Evolutionary conservation across 345 rosid species (phyloP).

Genomic region (Psidium friedrichsthalianum): DNA sequence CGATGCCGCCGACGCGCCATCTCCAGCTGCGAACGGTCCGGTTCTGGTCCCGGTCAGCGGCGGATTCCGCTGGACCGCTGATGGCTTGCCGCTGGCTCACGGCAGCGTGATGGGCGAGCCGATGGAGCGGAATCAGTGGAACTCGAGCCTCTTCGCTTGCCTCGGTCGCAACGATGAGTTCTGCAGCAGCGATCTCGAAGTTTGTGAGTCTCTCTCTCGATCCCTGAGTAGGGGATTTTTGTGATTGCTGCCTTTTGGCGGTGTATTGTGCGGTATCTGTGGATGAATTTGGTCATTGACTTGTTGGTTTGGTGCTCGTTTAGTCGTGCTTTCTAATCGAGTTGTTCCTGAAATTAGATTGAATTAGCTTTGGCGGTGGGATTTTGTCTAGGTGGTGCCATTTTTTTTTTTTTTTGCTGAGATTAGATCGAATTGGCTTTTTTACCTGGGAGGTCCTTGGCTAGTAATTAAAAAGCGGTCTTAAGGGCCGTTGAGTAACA

Average conservation of each 20-base stretch:
- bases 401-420: background rate
- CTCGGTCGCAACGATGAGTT: constrained; percentile 87
- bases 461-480: background rate
- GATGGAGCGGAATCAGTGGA: constrained; percentile 63
- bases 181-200: constrained; percentile 98
- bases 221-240: background rate
- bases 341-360: background rate
- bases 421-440: background rate
- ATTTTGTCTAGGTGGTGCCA: background rate
- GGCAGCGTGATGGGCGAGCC: constrained; percentile 94
- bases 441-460: background rate
- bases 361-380: background rate
- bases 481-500: background rate
- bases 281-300: background rate
- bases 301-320: background rate
- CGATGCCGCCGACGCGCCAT: background rate
- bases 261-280: background rate
- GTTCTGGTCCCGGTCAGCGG: background rate
- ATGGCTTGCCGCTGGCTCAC: constrained; percentile 64
- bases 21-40: background rate
- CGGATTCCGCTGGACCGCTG: constrained; percentile 62
- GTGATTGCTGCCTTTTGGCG: background rate
- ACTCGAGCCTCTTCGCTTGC: constrained; percentile 56
- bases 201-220: constrained; percentile 47
- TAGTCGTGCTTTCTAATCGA: background rate